phyloP scores from a whole-genome alignment of 2,329 filamentous ascomycete genomes.

The Cryoendolithus antarcticus region DNA sequence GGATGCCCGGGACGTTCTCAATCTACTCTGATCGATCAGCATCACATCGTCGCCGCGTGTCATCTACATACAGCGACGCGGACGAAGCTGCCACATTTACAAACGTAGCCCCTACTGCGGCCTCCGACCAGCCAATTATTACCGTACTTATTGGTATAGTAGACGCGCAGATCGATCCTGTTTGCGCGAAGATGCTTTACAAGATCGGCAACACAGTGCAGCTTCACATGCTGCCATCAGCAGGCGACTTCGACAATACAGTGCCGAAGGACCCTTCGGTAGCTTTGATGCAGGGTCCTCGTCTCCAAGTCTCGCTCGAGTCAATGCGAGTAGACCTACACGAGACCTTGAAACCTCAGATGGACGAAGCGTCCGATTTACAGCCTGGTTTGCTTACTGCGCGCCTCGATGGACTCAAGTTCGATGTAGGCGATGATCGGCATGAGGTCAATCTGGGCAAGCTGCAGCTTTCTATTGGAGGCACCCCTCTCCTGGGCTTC shows the following conservation, averaged over 20 bases:
- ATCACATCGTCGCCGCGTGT: constrained; percentile 13
- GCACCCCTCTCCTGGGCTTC: constrained; percentile 14
- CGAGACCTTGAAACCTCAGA: no score
- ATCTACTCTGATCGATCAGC: constrained; percentile 32
- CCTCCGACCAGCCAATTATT: neutral
- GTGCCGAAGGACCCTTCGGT: no score
- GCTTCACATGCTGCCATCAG: no score
- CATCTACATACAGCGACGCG: constrained; percentile 1
- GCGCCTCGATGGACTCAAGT: neutral
- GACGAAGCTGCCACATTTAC: neutral
- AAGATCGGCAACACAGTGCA: neutral
- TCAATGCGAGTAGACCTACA: no score
- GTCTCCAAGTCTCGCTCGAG: no score
- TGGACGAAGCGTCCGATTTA: neutral
- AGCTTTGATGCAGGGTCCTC: no score
- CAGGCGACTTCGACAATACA: no score
- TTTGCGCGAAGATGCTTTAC: constrained; percentile 11
- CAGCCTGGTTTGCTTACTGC: neutral
- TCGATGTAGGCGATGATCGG: neutral
- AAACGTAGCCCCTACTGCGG: no score
- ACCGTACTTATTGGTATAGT: constrained; percentile 10
- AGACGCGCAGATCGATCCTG: constrained; percentile 10
- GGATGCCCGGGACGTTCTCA: constrained; percentile 36
- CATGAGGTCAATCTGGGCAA: constrained; percentile 2
- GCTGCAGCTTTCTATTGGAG: constrained; percentile 9